Evolutionary conservation across 345 rosid species (phyloP), one percentile per base, ranked within the genome.

Genomic region (Rhizophora apiculata): DNA sequence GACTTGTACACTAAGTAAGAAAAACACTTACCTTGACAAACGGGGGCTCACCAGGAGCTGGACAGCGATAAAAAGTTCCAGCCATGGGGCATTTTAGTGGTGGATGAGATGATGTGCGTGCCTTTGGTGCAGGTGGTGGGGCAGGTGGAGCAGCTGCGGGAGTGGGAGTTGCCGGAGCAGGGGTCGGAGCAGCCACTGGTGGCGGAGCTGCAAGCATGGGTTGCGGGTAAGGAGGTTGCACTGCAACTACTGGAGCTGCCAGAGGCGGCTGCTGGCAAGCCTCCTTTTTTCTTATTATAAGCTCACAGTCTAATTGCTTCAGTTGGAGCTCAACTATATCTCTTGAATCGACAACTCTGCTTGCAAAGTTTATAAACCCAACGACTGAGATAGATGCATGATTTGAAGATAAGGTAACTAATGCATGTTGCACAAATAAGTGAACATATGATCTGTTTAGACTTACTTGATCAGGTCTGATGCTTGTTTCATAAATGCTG

Each of bases 271-370:
- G 92, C 77, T 82, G 90, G 74, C 88, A 77, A 72, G 99, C 97
- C 84, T 92, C 97, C 78, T 81, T 92, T 73, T 95, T 95, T 29
- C 89, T 86, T 65, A 95, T 90, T 72, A 78, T 78, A 32, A 95
- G 80, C 80, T 95, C 97, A 74, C 96, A 87, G 71, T 82, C 96
- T 1, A 78, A 72, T 69, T 95, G 99, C 83, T 90, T 95, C 75
- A 95, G 84, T 72, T 92, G 87, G 73, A 95, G 82, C 82, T 92
- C 99, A 68, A 69, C 74, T 34, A 95, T 86, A 76, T 95, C 97
- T 78, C 86, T 87, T 57, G 96, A 88, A 86, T 95, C 97, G 65
- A 95, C 99, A 63, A 95, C 92, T 82, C 99, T 95, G 84, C 67
- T 51, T 81, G 74, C 16, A 43, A 64, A 68, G 49, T 26, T 6